Evolutionary conservation across 805 yeast genomes (phyloP).

Genomic region (Spencermartinsiella europaea): DNA sequence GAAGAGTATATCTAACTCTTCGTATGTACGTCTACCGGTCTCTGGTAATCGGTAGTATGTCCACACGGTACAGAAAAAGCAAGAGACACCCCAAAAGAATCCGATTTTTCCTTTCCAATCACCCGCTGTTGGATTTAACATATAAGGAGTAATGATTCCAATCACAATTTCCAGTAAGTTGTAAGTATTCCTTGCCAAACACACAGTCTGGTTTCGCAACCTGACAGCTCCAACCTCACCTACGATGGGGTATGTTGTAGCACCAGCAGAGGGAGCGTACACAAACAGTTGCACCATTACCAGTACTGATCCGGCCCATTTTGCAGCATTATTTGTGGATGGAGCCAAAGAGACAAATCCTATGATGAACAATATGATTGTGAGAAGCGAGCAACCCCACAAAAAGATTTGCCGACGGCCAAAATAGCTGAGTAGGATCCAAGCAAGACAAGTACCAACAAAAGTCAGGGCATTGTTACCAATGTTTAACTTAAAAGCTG

Average conservation of each 20-base stretch:
- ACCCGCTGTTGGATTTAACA: slow-evolving; percentile 41
- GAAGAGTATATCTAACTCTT: slow-evolving; percentile 52
- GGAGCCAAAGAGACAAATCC: slow-evolving; percentile 13
- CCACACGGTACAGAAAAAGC: slow-evolving; percentile 35
- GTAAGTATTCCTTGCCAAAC: slow-evolving; percentile 34
- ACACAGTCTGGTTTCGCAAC: slow-evolving; percentile 39
- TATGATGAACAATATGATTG: slow-evolving; percentile 36
- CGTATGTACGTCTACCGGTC: slow-evolving; percentile 49
- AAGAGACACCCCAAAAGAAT: slow-evolving; percentile 40
- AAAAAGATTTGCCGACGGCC: slow-evolving; percentile 23
- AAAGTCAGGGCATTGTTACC: slow-evolving; percentile 43
- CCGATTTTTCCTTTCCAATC: slow-evolving; percentile 47
- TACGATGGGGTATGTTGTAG: slow-evolving; percentile 38
- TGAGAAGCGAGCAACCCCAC: slow-evolving; percentile 35
- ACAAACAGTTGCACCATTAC: slow-evolving; percentile 41
- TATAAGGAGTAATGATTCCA: slow-evolving; percentile 26
- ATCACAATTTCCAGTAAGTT: slow-evolving; percentile 19
- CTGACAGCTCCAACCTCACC: slow-evolving; percentile 40
- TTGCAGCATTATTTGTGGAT: no score
- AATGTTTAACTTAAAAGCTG: slow-evolving; percentile 41
- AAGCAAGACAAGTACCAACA: slow-evolving; percentile 34
- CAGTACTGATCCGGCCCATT: slow-evolving; percentile 30
- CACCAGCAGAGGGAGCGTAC: slow-evolving; percentile 42
- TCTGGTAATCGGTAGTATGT: slow-evolving; percentile 50
- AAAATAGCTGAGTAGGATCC: slow-evolving; percentile 19